Percentiles rank a stretch among this genome's conserved stretches.
Evolutionary conservation across 129 eudicot genomes (phyloP).

Genomic region (Erigeron canadensis): DNA sequence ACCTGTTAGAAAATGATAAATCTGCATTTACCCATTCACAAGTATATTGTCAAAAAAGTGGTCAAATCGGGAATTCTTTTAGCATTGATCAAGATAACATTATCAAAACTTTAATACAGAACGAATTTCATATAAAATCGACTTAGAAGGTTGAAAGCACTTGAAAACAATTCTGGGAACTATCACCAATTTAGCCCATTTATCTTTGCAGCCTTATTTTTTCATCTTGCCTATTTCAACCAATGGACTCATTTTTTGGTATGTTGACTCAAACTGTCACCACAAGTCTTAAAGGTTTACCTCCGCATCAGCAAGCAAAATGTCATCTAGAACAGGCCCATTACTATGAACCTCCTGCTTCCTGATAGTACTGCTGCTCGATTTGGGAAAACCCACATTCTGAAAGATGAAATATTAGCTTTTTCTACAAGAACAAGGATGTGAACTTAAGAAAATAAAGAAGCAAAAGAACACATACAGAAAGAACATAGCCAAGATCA

Average conservation of each 20-base stretch:
- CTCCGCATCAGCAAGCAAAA: conserved; percentile 73
- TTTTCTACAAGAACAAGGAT: neutral
- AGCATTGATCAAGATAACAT: too few species aligned
- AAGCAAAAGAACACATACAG: conserved; percentile 52
- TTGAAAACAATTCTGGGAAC: neutral
- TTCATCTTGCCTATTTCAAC: neutral
- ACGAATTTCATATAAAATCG: neutral
- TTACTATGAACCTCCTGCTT: conserved; percentile 90
- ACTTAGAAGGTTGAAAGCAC: neutral
- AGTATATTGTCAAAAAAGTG: neutral
- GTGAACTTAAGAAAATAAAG: conserved; percentile 8
- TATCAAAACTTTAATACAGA: too few species aligned
- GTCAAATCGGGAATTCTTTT: neutral
- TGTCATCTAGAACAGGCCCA: conserved; percentile 95
- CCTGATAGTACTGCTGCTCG: conserved; percentile 90
- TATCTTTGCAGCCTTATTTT: neutral
- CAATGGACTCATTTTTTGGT: neutral
- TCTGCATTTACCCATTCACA: too few species aligned
- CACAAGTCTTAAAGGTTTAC: conserved; percentile 33
- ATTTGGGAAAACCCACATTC: conserved; percentile 88
- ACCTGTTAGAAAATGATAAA: too few species aligned
- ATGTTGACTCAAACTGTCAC: neutral
- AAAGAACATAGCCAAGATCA: conserved; percentile 80
- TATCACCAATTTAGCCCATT: neutral
- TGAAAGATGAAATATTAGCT: conserved; percentile 24